Evolutionary conservation across 305 asterid species (phyloP).

Genomic region (Fraxinus platypoda): DNA sequence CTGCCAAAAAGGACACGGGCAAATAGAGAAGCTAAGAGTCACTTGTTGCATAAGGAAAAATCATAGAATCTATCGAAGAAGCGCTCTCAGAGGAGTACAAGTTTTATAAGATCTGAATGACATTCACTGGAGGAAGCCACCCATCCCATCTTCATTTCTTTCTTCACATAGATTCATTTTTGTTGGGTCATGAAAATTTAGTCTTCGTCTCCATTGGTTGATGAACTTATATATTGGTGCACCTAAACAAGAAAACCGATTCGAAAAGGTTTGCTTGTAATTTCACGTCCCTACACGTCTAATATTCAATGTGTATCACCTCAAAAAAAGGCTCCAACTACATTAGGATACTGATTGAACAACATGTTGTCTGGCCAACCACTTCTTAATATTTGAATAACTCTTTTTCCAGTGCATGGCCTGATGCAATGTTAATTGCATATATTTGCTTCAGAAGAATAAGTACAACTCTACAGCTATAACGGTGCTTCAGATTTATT

Average conservation of each 20-base stretch:
- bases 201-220: neutral
- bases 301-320: neutral
- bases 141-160: neutral
- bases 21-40: neutral
- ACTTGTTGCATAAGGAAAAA: neutral
- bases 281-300: neutral
- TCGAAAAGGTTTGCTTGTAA: neutral
- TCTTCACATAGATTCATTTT: neutral
- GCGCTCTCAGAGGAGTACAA: neutral
- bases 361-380: neutral
- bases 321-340: neutral
- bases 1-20: neutral
- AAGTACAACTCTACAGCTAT: neutral
- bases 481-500: neutral
- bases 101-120: neutral
- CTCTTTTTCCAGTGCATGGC: neutral
- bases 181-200: neutral
- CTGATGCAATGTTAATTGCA: neutral
- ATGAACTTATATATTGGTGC: neutral
- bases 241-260: neutral
- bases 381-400: neutral
- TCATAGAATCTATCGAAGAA: neutral
- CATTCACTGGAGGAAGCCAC: neutral
- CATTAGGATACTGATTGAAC: neutral
- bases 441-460: neutral